Base-by-base conservation (phyloP, 139 green algal species). In the Chlamydomonas sp. region DNA sequence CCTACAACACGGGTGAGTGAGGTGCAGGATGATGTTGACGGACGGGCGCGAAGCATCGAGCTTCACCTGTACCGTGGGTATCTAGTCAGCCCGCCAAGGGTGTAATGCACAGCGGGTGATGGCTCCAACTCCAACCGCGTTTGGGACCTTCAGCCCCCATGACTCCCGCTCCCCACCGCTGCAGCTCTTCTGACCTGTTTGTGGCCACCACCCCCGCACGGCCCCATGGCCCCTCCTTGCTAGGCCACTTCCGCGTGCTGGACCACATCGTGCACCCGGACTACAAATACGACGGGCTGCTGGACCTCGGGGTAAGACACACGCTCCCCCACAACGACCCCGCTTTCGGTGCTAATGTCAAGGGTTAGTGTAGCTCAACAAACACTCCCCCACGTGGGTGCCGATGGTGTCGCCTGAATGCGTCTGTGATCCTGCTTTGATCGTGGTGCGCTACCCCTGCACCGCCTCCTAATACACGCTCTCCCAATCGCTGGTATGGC, bases 221-320 rank as follows among this genome's bases (percentile, higher is more conserved):
- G 15, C 63, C n/a, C 10, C 31, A 10, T 71, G 66, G 31, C 31
- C 31, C 31, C 31, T 10, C 79, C 15, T 60, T 2, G 14, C 2
- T 61, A 87, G 83, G 83, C 16, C 71, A 75, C 72, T 87, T 76
- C 62, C 4, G 7, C 49, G 83, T 87, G 9, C n/a, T 87, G 10
- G 83, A 87, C 8, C 72, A 80, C 61, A 87, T 87, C 61, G 83
- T 87, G 14, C 72, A 87, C 10, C 83, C 83, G 5, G 62, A 75
- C 8, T 87, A 87, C 73, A 10, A 87, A 12, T 87, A 87, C 83
- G 72, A 80, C 62, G 83, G 83, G 0, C 61, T 87, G 61, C 72
- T 87, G 20, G 83, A 87, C n/a, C 83, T 87, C n/a, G 71, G 83
- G 1, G 62, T 2, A 2, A 87, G 31, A 49, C 31, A 49, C 31